These are phyloP conservation scores for Panus rudis DNA, from an alignment of 768 basidiomycete genomes.

Conservation along the genomic window DNA sequence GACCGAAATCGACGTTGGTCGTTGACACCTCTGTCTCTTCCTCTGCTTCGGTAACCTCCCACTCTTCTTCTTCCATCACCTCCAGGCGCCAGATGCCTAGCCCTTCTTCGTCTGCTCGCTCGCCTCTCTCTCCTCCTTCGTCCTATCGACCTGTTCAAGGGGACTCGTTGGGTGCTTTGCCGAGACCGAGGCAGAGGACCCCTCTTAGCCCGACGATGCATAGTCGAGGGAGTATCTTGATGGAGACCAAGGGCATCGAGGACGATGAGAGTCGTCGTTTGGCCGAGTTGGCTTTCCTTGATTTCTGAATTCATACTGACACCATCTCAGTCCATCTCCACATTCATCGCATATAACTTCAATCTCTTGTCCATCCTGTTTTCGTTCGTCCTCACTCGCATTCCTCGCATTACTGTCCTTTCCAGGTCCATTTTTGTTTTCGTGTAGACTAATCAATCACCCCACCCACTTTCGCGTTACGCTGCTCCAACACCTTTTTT, in stretches of 20 bases:
- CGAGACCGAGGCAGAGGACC: constrained; percentile 23
- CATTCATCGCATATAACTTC: too few species aligned
- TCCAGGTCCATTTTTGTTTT: neutral
- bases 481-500: neutral
- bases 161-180: constrained; percentile 13
- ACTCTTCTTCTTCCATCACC: constrained; percentile 23
- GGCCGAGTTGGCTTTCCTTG: constrained; percentile 61
- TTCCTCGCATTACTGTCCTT: neutral
- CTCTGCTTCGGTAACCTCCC: constrained; percentile 14
- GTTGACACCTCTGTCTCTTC: constrained; percentile 19
- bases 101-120: constrained; percentile 6
- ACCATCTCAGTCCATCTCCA: too few species aligned
- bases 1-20: constrained; percentile 13
- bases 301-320: constrained; percentile 15
- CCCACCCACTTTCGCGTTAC: neutral
- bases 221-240: constrained; percentile 47
- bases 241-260: constrained; percentile 45
- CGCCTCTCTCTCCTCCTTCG: neutral
- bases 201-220: constrained; percentile 56
- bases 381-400: neutral
- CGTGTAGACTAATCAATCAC: neutral
- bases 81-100: neutral
- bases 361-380: too few species aligned
- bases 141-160: constrained; percentile 14
- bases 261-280: constrained; percentile 65